Base-by-base conservation (phyloP, 192 early-diverging fungal genomes). In the Glomus cerebriforme region DNA sequence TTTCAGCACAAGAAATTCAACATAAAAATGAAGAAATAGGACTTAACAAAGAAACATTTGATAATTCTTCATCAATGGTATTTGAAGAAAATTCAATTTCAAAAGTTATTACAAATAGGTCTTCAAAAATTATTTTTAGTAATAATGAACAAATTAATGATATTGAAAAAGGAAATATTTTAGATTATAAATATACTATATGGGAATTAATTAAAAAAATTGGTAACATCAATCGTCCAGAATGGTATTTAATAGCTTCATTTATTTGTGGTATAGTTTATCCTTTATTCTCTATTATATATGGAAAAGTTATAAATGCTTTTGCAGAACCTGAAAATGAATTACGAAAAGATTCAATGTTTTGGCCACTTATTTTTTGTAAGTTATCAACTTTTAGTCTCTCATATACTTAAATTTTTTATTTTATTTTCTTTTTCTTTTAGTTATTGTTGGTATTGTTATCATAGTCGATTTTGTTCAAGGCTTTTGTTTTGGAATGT, bases 231-330 rank as follows among this genome's bases (percentile, higher is more conserved):
- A 64, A 76, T 39, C 35, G 60, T 8, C 39, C 74, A 7, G 74
- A 76, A 62, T 8, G 35, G 13, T 7, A 17, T 39, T 17, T 76
- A 1, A 64, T 76, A 6, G n/a, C 59, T 64, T 31, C 74, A 43
- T 29, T 45, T 26, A 19, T 76, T 3, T 22, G 15, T 62, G 74
- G 60, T 39, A 27, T 12, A 29, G 12, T 91, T 13, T 89, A 91
- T 73, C 95, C 96, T 12, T 81, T 92, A 34, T 97, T 95, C 82
- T 88, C 94, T 22, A 82, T 95, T 24, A 80, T 91, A 54, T 92
- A 90, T 78, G 83, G 89, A 9, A 71, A 83, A 63, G 77, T 83
- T 71, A 63, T 83, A 26, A 32, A n/a, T n/a, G n/a, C n/a, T n/a
- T n/a, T n/a, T n/a, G n/a, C n/a, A n/a, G n/a, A n/a, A n/a, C n/a